Evolutionary conservation across 768 basidiomycete species (phyloP), one percentile per base, ranked within the genome.

Genomic region (Kwoniella sp.): DNA sequence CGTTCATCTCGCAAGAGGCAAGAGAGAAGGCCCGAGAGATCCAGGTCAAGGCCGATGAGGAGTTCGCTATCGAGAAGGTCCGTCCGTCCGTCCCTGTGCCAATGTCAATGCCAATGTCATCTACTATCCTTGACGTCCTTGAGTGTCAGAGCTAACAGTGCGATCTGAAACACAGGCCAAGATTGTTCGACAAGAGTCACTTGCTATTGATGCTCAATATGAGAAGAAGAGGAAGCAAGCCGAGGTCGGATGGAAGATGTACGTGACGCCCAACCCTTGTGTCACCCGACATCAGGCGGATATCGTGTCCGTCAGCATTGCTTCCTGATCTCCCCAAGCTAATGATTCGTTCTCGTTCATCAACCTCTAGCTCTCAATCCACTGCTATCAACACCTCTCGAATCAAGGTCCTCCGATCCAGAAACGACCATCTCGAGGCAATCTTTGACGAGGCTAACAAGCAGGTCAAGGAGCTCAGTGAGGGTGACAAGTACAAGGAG

Each of bases 1-100:
- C 92, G 58, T 97, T 97, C 85, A 98, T 98, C 86, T 95, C 92
- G 83, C 96, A 98, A 79, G 96, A 99, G 82, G 95, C 95, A 3
- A 82, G 91, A 70, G 95, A 99, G 84, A 99, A 99, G 83, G 94
- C 93, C 0, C 85, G 96, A 8, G 96, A 99, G 83, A 93, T 99
- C 67, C 89, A 86, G 69, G 92, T 97, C 66, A 99, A 99, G 82
- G 95, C 96, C 0, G 93, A 99, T 68, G 94, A 98, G 81, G 95
- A 99, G 83, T 98, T 98, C 78, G 90, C 95, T 22, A 98, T 99
- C 71, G 96, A 99, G 81, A 99, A 99, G 87, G 94, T 83, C 57
- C 23, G 80, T n/a, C 31, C n/a, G 28, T 60, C 11, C 11, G 22
- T 37, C 30, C 23, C 5, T 17, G 34, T 17, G 13, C 51, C 45